Conservation (phyloP, 148 eudicot species). For the Rhododendron simsii region DNA sequence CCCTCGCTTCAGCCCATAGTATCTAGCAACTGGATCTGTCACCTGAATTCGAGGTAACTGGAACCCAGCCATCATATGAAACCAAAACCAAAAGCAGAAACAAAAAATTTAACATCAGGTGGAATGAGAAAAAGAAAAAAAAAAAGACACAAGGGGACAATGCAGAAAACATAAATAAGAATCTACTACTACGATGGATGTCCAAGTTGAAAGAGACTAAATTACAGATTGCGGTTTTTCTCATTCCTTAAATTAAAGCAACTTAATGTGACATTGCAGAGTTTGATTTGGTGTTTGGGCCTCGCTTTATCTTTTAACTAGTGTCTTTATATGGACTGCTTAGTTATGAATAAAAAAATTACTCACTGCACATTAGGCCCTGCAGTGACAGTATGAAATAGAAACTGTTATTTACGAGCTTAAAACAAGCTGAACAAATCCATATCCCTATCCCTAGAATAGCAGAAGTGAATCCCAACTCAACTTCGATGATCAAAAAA, state of each 20-base stretch:
- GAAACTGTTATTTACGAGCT: not conserved
- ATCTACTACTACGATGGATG: not conserved
- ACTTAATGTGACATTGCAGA: not conserved
- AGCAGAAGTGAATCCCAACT: not conserved
- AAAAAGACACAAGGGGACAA: not conserved
- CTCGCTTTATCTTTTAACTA: not conserved
- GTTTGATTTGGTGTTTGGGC: not conserved
- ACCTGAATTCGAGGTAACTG: conserved; percentile 84
- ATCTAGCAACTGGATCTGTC: conserved; percentile 78
- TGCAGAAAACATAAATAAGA: not conserved
- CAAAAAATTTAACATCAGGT: not conserved
- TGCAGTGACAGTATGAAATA: not conserved
- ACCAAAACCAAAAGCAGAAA: conserved; percentile 5
- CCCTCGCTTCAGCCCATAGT: conserved; percentile 82
- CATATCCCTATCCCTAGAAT: too few species aligned
- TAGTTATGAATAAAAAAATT: not conserved
- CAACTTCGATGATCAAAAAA: not conserved
- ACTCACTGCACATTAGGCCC: not conserved
- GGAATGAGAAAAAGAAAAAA: not conserved
- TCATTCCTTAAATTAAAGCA: not conserved
- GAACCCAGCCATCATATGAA: not conserved
- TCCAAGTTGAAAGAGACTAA: not conserved
- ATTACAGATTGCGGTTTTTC: not conserved
- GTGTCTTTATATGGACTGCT: not conserved
- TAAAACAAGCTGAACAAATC: not conserved